Conservation (phyloP, 2,329 filamentous ascomycete species). For the Penicillium sp. region DNA sequence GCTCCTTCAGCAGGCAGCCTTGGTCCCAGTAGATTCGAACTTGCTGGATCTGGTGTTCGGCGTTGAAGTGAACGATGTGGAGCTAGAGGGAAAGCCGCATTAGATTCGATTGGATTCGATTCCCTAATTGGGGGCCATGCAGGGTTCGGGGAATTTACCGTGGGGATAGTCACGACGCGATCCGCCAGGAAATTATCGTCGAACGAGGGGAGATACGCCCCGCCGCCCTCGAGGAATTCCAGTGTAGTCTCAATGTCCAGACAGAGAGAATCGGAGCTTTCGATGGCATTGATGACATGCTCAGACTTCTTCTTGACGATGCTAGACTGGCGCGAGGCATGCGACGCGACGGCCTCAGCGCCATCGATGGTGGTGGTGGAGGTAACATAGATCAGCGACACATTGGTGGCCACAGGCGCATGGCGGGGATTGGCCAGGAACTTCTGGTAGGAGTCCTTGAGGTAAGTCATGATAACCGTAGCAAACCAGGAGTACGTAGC, state of each 20-base stretch:
- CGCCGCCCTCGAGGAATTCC: constrained; percentile 80
- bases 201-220: constrained; percentile 82
- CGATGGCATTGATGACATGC: constrained; percentile 73
- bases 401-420: constrained; percentile 66
- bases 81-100: constrained; percentile 56
- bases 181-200: constrained; percentile 95
- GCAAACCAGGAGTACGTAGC: no score
- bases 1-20: constrained; percentile 85
- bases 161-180: constrained; percentile 74
- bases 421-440: constrained; percentile 71
- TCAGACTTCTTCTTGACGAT: constrained; percentile 83
- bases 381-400: constrained; percentile 84
- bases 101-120: constrained; percentile 8
- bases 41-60: constrained; percentile 76
- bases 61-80: constrained; percentile 86
- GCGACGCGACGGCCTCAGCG: constrained; percentile 77
- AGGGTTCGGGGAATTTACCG: constrained; percentile 60
- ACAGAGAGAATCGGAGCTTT: constrained; percentile 70
- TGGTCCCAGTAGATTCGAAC: constrained; percentile 96
- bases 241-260: constrained; percentile 81
- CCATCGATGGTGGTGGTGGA: constrained; percentile 77
- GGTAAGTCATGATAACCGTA: constrained; percentile 41
- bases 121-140: constrained; percentile 4
- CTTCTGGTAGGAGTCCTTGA: constrained; percentile 65
- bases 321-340: constrained; percentile 71